Evolutionary conservation across 768 basidiomycete genomes (phyloP).

Genomic region (Phylloporus sp.): DNA sequence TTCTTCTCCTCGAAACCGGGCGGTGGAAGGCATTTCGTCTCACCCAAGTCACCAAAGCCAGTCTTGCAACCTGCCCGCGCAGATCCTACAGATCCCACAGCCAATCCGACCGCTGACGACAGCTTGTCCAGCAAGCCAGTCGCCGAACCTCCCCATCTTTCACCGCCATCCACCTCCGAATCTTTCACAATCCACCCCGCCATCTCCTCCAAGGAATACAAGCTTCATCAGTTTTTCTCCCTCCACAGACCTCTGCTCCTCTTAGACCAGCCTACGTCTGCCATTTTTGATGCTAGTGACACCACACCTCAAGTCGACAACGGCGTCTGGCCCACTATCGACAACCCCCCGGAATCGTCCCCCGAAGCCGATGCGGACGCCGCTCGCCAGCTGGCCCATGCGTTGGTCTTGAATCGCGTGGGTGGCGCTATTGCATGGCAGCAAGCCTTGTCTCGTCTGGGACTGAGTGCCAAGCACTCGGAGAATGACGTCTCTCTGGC

Average conservation of each 20-base stretch:
- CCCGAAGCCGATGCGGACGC: conserved; percentile 75
- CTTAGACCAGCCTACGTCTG: conserved; percentile 53
- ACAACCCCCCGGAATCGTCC: conserved; percentile 46
- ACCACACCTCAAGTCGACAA: conserved; percentile 21
- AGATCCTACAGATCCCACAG: conserved; percentile 35
- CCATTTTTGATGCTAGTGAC: conserved; percentile 42
- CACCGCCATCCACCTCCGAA: conserved; percentile 14
- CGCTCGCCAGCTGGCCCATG: conserved; percentile 72
- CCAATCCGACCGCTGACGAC: conserved; percentile 25
- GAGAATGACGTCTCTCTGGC: conserved; percentile 47
- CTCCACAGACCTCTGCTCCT: conserved; percentile 74
- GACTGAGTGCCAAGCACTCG: conserved; percentile 50
- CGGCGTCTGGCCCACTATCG: conserved; percentile 29
- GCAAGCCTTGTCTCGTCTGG: conserved; percentile 56
- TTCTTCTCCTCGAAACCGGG: conserved; percentile 78
- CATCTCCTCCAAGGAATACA: conserved; percentile 63
- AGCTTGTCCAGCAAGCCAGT: conserved; percentile 23
- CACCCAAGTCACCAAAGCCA: conserved; percentile 58
- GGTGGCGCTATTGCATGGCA: conserved; percentile 67
- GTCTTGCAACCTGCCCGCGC: conserved; percentile 33
- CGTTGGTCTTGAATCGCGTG: conserved; percentile 63
- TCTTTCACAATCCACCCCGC: conserved; percentile 43
- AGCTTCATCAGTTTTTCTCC: conserved; percentile 81
- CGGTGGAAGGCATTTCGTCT: conserved; percentile 68
- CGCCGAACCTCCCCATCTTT: too few relatives aligned